phyloP scores from a whole-genome alignment of 306 rosid species.

The Cicer judaicum region DNA sequence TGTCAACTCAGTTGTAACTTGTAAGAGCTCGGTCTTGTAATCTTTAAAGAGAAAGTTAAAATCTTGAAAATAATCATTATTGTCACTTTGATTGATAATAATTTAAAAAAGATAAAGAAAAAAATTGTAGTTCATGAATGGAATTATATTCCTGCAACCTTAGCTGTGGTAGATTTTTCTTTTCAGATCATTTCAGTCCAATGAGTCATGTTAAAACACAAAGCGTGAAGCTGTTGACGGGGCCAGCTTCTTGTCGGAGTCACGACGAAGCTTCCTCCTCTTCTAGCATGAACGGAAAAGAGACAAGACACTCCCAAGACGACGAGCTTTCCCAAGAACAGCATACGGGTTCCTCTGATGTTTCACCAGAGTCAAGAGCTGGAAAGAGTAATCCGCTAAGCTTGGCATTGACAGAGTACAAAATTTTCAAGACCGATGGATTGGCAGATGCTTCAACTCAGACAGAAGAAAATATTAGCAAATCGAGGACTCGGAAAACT shows the following conservation, averaged over 20 bases:
- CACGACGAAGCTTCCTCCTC: constrained; percentile 84
- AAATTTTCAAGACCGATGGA: constrained; percentile 82
- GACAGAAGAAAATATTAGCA: constrained; percentile 75
- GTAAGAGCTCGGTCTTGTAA: too few species aligned
- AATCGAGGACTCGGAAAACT: constrained; percentile 62
- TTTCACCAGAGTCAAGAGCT: constrained; percentile 74
- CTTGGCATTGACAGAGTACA: constrained; percentile 90
- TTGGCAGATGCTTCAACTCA: constrained; percentile 93
- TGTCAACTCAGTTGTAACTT: too few species aligned
- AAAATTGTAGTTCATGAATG: constrained; percentile 8
- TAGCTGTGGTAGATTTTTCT: constrained; percentile 31
- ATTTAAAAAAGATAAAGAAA: not conserved
- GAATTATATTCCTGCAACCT: constrained; percentile 21
- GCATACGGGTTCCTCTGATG: constrained; percentile 64
- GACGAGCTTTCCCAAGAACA: constrained; percentile 76
- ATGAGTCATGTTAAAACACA: constrained; percentile 61
- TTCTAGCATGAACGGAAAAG: constrained; percentile 92
- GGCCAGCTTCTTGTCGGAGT: constrained; percentile 73
- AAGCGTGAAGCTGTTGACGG: constrained; percentile 75
- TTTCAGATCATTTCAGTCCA: constrained; percentile 75
- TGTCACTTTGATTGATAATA: too few species aligned
- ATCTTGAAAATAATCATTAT: too few species aligned
- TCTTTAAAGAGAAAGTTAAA: too few species aligned
- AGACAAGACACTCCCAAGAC: constrained; percentile 68
- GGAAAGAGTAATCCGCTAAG: constrained; percentile 70